Conservation (phyloP, 768 basidiomycete species). For the Artomyces pyxidatus region DNA sequence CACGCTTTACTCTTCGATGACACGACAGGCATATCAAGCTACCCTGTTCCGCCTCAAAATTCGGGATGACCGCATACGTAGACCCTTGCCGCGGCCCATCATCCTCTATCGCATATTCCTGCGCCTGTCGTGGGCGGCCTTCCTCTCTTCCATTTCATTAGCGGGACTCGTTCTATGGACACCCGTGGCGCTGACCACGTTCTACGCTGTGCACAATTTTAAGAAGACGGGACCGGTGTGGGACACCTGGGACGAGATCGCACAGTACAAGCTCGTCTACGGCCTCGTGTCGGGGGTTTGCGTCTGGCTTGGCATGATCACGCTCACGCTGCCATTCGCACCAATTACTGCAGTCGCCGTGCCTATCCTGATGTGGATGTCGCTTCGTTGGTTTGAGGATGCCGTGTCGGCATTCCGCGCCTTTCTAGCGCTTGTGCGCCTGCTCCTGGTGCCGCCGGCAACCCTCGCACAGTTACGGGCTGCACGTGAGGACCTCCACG, state of each 20-base stretch:
- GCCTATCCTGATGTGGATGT: conserved; percentile 82
- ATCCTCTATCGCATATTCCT: conserved; percentile 60
- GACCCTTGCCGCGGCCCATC: conserved; percentile 43
- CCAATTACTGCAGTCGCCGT: conserved; percentile 49
- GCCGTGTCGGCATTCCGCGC: conserved; percentile 75
- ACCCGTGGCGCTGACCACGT: conserved; percentile 67
- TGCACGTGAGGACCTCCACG: conserved; percentile 48
- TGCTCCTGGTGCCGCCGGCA: conserved; percentile 53
- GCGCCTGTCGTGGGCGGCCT: conserved; percentile 53
- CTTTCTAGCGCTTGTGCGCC: conserved; percentile 47
- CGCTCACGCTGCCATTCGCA: conserved; percentile 57
- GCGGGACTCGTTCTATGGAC: conserved; percentile 80
- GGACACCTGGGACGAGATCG: conserved; percentile 87
- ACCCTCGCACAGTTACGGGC: conserved; percentile 47
- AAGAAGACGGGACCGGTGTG: conserved; percentile 76
- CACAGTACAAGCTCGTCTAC: conserved; percentile 82
- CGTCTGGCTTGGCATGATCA: conserved; percentile 50
- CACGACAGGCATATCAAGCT: conserved; percentile 64
- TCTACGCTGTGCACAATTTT: conserved; percentile 64
- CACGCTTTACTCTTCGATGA: background rate
- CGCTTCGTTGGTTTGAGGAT: conserved; percentile 84
- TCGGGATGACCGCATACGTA: conserved; percentile 81
- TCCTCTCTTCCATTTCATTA: conserved; percentile 56
- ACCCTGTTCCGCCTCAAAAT: conserved; percentile 56
- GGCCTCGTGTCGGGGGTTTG: conserved; percentile 66